Base-by-base conservation (phyloP, 1,284 basidiomycete species). In the Pseudomicrostroma phylloplanum region DNA sequence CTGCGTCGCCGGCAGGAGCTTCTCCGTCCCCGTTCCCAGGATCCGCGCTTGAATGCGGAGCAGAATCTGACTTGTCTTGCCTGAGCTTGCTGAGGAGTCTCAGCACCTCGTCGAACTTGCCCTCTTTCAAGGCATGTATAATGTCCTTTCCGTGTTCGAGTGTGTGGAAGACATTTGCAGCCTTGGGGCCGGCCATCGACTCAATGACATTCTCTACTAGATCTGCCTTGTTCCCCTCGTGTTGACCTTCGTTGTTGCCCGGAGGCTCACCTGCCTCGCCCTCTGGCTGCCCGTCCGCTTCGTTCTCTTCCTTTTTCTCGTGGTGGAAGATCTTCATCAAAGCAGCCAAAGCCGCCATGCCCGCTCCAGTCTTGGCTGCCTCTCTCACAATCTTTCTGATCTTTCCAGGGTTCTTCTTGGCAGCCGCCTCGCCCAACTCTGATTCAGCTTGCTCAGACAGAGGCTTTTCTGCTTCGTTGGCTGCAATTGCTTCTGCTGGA, bases 291-390 rank as follows among this genome's bases (percentile, higher is more conserved):
- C 30, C 67, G 64, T 66, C 54, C 61, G 61, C 8, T 55, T 39
- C 8, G 62, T n/a, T 0, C 59, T 59, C 58, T 12, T 11, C 42
- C 13, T 57, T 54, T 42, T 59, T 61, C 23, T 63, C 57, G 1
- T 59, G 21, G 12, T 60, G 53, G 12, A 63, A 23, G 30, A 66
- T 58, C n/a, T 66, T 63, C 4, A 63, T 65, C 12, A 73, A 57
- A 56, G 68, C 63, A 46, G 64, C 63, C 23, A 73, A 63, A 40
- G 71, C 71, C 43, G 70, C 66, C 7, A 62, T 66, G 0, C 72
- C 73, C 23, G 67, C 67, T 1, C 70, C 72, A 6, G 55, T 60
- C 30, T 67, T 63, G 17, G 72, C 71, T 0, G 63, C 58, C 13
- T 63, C 59, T 11, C 66, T 61, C 13, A 74, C 58, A 51, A 65